A percentile compares a stretch with the other conserved stretches of the same genome.
These are phyloP conservation scores for Colletotrichum shisoi DNA, from an alignment of 2,329 filamentous ascomycete genomes.

Conservation along the genomic window DNA sequence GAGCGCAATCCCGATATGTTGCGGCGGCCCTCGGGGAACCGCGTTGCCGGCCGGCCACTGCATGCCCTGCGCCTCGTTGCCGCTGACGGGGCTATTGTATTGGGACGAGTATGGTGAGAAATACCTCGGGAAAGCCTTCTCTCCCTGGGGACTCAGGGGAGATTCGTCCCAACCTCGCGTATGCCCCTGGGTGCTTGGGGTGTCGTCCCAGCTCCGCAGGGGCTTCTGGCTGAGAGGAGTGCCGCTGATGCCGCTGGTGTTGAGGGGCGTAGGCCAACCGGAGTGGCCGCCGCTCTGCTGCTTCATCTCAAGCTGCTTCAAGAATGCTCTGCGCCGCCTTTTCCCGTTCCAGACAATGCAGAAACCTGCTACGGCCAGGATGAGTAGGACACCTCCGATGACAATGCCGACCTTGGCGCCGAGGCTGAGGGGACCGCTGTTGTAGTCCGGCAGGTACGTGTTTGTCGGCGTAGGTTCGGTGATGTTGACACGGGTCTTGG, in stretches of 20 bases:
- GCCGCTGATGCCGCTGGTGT: slow-evolving; percentile 40
- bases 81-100: slow-evolving; percentile 60
- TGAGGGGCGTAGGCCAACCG: slow-evolving; percentile 54
- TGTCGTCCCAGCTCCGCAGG: slow-evolving; percentile 59
- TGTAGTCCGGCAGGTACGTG: slow-evolving; percentile 52
- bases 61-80: slow-evolving; percentile 48
- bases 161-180: slow-evolving; percentile 61
- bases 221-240: slow-evolving; percentile 48
- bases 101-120: slow-evolving; percentile 68
- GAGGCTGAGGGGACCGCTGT: slow-evolving; percentile 57
- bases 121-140: slow-evolving; percentile 56
- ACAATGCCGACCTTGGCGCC: slow-evolving; percentile 67
- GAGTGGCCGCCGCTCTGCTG: slow-evolving; percentile 45
- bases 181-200: slow-evolving; percentile 63
- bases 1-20: slow-evolving; percentile 55
- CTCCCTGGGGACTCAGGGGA: slow-evolving; percentile 55
- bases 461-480: slow-evolving; percentile 57
- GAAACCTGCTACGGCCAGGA: slow-evolving; percentile 60
- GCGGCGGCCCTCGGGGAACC: slow-evolving; percentile 31
- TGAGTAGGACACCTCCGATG: slow-evolving; percentile 57
- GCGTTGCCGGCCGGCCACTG: slow-evolving; percentile 50
- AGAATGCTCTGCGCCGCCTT: slow-evolving; percentile 61
- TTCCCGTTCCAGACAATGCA: slow-evolving; percentile 65
- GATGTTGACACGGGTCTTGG: slow-evolving; percentile 56
- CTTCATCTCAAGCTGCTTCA: slow-evolving; percentile 56